Conservation (phyloP, 2,329 filamentous ascomycete genomes). For the Scopulariopsis brevicaulis region DNA sequence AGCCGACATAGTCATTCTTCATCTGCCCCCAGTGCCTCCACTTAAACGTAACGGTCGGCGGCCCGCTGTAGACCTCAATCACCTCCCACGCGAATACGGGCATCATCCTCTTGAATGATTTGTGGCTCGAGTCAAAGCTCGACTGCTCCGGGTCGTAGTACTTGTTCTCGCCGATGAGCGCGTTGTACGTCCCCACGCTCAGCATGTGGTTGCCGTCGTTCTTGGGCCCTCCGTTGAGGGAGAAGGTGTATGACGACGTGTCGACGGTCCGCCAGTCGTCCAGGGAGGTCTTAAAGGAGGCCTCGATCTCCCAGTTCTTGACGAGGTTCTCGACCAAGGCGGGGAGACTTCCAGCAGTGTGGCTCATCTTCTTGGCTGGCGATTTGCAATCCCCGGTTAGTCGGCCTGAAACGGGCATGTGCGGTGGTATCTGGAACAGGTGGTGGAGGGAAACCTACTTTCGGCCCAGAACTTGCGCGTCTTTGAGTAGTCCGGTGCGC, state of each 20-base stretch:
- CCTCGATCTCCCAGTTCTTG: slow-evolving; percentile 65
- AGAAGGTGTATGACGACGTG: slow-evolving; percentile 45
- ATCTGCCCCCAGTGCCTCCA: slow-evolving; percentile 61
- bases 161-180: slow-evolving; percentile 50
- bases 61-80: slow-evolving; percentile 54
- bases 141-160: slow-evolving; percentile 52
- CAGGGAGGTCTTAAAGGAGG: slow-evolving; percentile 52
- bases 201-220: slow-evolving; percentile 54
- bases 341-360: slow-evolving; percentile 43
- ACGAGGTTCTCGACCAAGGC: slow-evolving; percentile 57
- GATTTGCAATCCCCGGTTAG: background rate
- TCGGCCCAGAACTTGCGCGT: slow-evolving; percentile 47
- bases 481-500: slow-evolving; percentile 48
- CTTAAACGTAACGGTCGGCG: slow-evolving; percentile 49
- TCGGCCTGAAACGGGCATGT: background rate
- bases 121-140: slow-evolving; percentile 54
- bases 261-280: slow-evolving; percentile 57
- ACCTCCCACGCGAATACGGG: slow-evolving; percentile 63
- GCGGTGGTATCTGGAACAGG: background rate
- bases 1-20: slow-evolving; percentile 54
- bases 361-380: slow-evolving; percentile 43
- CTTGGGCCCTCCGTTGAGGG: slow-evolving; percentile 48
- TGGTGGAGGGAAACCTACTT: slow-evolving; percentile 28
- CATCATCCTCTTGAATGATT: slow-evolving; percentile 65
- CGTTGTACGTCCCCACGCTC: slow-evolving; percentile 57